Base-by-base conservation (phyloP, 2,329 filamentous ascomycete species). In the Emydomyces testavorans region DNA sequence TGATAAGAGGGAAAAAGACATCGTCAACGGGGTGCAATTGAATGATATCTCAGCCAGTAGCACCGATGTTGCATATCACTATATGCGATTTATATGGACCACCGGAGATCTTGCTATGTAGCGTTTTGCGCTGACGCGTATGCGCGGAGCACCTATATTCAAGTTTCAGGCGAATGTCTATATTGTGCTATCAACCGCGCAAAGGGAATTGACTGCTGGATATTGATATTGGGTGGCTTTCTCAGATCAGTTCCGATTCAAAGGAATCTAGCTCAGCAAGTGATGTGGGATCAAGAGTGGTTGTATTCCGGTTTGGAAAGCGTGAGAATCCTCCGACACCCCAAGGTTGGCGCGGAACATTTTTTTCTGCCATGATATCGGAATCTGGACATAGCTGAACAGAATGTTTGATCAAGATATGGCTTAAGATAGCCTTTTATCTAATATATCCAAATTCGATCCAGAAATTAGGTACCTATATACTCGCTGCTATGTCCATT, bases 91-190 rank as follows among this genome's bases (percentile, higher is more conserved):
- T 24, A 29, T 41, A 26, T 41, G 38, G 38, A 29, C 21, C 10
- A 20, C 21, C 11, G 26, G 38, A 15, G 38, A 41, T 16, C 13
- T 41, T 16, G 21, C 18, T 6, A 23, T 41, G 38, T 16, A 26
- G 18, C 26, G 21, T 24, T 41, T 26, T n/a, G 38, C 38, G 18
- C 26, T 2, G 38, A 41, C 24, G 21, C 26, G 21, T 41, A 24
- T 41, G 7, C 38, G 7, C 26, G 24, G n/a, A 23, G 38, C n/a
- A 41, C 38, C 8, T 41, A 41, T 13, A 16, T 41, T 8, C 38
- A 41, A 18, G 21, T 41, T 41, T 20, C 38, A 3, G 38, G 21
- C 18, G 38, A 41, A 29, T 41, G 38, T 26, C 24, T 41, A 29
- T 24, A 24, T 15, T 41, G 38, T 23, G 38, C 38, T 18, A 16